These are phyloP conservation scores for Chlamydomonas sphaeroides DNA, from an alignment of 139 green algal genomes.

Conservation along the genomic window DNA sequence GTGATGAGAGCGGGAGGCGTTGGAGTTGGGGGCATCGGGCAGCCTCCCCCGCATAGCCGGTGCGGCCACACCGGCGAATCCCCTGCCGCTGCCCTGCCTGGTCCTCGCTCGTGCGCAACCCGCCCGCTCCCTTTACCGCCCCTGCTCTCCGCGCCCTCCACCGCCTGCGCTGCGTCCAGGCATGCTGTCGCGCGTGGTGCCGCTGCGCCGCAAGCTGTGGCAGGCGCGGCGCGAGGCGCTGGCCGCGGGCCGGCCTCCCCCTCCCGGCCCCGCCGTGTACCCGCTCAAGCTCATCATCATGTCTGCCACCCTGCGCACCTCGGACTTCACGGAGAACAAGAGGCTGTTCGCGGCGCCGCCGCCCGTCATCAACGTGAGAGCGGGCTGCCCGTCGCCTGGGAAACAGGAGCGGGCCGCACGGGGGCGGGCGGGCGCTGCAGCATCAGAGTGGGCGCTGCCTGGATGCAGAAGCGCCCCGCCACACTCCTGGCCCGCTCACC, in stretches of 20 bases:
- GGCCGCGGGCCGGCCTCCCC: constrained; percentile 3
- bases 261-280: constrained; percentile 47
- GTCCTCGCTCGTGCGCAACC: too few species aligned
- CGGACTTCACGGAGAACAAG: constrained; percentile 87
- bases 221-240: constrained; percentile 47
- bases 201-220: constrained; percentile 76
- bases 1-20: too few species aligned
- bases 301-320: constrained; percentile 89
- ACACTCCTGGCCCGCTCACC: too few species aligned
- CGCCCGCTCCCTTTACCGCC: background rate
- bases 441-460: too few species aligned
- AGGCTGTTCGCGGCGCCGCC: constrained; percentile 80
- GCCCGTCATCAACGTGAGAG: constrained; percentile 76
- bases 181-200: constrained; percentile 90
- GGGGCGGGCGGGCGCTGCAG: too few species aligned
- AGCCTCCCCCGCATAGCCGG: too few species aligned
- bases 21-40: too few species aligned
- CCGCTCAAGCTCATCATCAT: constrained; percentile 98
- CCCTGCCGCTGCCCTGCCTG: too few species aligned
- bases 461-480: too few species aligned
- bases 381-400: too few species aligned
- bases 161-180: constrained; percentile 52
- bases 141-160: background rate
- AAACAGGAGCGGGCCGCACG: too few species aligned
- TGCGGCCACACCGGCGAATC: too few species aligned